Evolutionary conservation across 352 stramenopile genomes (phyloP), one percentile per base, ranked within the genome.

Genomic region (Discostella stelligera): DNA sequence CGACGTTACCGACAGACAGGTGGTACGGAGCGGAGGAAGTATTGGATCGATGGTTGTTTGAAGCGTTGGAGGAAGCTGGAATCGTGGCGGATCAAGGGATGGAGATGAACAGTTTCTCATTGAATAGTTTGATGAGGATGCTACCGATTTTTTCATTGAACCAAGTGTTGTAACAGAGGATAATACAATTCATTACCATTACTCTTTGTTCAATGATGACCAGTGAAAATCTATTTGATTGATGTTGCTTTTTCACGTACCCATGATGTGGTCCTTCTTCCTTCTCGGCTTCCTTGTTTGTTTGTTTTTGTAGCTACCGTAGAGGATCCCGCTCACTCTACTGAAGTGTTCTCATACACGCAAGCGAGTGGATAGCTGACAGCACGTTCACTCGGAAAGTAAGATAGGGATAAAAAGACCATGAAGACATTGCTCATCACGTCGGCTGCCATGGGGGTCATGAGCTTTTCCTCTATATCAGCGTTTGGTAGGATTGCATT

Each of bases 21-120:
- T 95, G 91, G 91, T 95, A 95, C 79, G 90, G 90, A 39, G 77
- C 81, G 13, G 83, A 91, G 27, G 71, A 59, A n/a, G 55, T 91
- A 11, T 50, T 95, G 44, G 89, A 94, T 85, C 66, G 49, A 67
- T 94, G 90, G 90, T 72, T 93, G 61, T 41, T 44, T 30, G 48
- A 76, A 39, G 76, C 83, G 20, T 70, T 89, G 49, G 58, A 83
- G 41, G 69, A 77, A 53, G 71, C 72, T 3, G 66, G 72, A 27
- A 73, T 82, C 37, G 37, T 37, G 20, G 14, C 16, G 14, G 21
- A 46, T 21, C 5, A 21, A 14, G 39, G 48, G 8, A 41, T 25
- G 16, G 48, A 27, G 18, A 44, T n/a, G 2, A 5, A 46, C 3
- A 32, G 18, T 1, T 60, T 46, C 53, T 61, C 53, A 25, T 61